Evolutionary conservation across 73 alveolate species (phyloP).

Genomic region (Breviolum minutum): DNA sequence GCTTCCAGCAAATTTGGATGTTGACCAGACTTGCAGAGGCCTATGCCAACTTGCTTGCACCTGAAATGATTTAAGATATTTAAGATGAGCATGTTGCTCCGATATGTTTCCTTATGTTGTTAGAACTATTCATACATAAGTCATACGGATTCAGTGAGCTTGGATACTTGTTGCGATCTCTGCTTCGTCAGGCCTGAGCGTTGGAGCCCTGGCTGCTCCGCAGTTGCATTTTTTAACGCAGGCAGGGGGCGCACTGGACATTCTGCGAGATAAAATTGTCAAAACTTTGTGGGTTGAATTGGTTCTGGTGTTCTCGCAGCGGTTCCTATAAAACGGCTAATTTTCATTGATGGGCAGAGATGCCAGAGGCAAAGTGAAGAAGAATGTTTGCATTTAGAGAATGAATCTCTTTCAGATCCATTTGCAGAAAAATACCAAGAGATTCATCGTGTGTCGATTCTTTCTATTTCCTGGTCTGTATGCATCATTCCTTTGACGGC

Average conservation of each 20-base stretch:
- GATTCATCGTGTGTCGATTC: not conserved
- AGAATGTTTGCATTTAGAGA: too few relatives aligned
- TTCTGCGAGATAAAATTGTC: not conserved
- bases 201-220: slow-evolving; percentile 56
- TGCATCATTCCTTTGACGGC: not conserved
- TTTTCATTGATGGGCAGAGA: not conserved
- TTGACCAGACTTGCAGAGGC: too few relatives aligned
- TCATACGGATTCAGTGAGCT: not conserved
- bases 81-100: not conserved
- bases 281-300: not conserved
- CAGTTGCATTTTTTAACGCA: slow-evolving; percentile 18
- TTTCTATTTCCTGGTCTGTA: not conserved
- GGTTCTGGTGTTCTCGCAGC: not conserved
- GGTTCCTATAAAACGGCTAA: not conserved
- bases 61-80: too few relatives aligned
- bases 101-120: not conserved
- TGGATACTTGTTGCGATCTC: not conserved
- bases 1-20: not conserved
- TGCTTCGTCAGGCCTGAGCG: slow-evolving; percentile 20
- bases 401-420: too few relatives aligned
- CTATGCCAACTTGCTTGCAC: too few relatives aligned
- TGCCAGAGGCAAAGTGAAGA: too few relatives aligned
- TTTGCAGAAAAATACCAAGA: too few relatives aligned
- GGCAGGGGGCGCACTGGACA: not conserved
- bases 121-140: not conserved